Conservation (phyloP, 805 yeast species). For the Metschnikowia gelsemii region DNA sequence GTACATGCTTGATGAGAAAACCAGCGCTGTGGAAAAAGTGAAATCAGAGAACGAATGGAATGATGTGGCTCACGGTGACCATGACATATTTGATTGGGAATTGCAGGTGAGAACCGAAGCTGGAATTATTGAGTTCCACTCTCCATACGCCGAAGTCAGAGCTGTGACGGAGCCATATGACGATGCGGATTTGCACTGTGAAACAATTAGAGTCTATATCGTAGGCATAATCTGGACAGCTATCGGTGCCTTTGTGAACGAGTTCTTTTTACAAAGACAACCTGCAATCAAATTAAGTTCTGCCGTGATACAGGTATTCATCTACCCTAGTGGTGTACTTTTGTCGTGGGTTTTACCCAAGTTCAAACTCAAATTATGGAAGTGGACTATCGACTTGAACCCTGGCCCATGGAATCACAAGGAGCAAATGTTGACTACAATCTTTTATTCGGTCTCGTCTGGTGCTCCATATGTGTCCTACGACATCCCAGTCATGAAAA, state of each 20-base stretch:
- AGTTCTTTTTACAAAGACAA: slow-evolving; percentile 55
- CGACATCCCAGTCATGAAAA: slow-evolving; percentile 25
- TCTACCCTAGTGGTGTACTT: slow-evolving; percentile 57
- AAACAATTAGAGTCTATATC: slow-evolving; percentile 56
- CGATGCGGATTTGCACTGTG: slow-evolving; percentile 48
- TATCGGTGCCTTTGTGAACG: slow-evolving; percentile 57
- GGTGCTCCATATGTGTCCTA: slow-evolving; percentile 54
- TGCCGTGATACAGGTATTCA: slow-evolving; percentile 56
- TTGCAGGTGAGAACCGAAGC: slow-evolving; percentile 40
- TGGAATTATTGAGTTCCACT: slow-evolving; percentile 29
- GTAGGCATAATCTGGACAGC: slow-evolving; percentile 46
- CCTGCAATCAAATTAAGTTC: slow-evolving; percentile 53
- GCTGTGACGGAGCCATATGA: slow-evolving; percentile 56
- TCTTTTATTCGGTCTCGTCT: slow-evolving; percentile 49
- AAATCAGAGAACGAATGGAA: background rate
- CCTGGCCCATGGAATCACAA: slow-evolving; percentile 63
- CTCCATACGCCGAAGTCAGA: slow-evolving; percentile 66
- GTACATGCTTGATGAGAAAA: background rate
- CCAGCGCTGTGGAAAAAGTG: slow-evolving; percentile 1
- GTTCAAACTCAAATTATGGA: slow-evolving; percentile 40
- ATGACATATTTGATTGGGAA: slow-evolving; percentile 29
- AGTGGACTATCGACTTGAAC: slow-evolving; percentile 43
- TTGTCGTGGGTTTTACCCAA: slow-evolving; percentile 47
- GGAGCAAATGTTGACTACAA: slow-evolving; percentile 57
- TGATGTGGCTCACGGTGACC: background rate